phyloP scores from a whole-genome alignment of 1,139 yeast species.

The Blastobotrys buckinghamii region DNA sequence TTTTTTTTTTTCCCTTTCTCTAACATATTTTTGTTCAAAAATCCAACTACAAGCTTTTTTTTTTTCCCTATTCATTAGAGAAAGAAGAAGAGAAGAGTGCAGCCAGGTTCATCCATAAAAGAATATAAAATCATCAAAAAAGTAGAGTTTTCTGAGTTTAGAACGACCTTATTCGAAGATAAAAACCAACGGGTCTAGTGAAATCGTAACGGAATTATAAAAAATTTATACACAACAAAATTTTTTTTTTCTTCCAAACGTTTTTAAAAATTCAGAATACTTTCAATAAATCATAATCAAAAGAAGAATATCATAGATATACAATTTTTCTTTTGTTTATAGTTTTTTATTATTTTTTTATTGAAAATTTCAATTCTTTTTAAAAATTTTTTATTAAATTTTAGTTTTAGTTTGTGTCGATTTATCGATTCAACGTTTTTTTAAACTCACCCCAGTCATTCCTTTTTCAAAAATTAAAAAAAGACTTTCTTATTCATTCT shows the following conservation, averaged over 20 bases:
- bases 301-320: too few relatives aligned
- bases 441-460: background rate
- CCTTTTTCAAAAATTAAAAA: background rate
- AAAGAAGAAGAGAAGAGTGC: too few relatives aligned
- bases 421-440: background rate
- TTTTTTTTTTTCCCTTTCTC: background rate
- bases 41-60: background rate
- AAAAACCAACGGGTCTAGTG: too few relatives aligned
- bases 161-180: background rate
- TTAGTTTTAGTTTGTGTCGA: background rate
- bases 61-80: too few relatives aligned
- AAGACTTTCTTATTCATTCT: background rate
- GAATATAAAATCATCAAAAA: background rate
- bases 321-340: too few relatives aligned
- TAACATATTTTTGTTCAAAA: constrained; percentile 1
- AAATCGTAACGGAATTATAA: too few relatives aligned
- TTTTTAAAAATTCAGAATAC: too few relatives aligned
- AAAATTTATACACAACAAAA: too few relatives aligned
- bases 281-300: too few relatives aligned
- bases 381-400: background rate
- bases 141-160: background rate
- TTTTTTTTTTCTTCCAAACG: too few relatives aligned
- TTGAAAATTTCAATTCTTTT: background rate
- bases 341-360: background rate
- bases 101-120: too few relatives aligned